phyloP scores from a whole-genome alignment of 768 basidiomycete genomes.

The Leucosporidium yakuticum region DNA sequence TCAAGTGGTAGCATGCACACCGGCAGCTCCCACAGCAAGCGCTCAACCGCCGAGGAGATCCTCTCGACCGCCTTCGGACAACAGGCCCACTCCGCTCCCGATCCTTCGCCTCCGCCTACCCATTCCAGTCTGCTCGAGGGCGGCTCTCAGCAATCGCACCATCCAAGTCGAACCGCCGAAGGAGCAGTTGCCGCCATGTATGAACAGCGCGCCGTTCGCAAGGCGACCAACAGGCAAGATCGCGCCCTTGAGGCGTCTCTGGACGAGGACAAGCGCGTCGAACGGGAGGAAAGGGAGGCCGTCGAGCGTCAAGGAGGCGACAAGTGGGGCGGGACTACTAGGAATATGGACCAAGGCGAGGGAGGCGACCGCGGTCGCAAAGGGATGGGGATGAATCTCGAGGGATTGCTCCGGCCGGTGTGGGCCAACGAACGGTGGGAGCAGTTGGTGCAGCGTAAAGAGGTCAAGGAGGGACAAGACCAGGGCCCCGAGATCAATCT shows the following conservation, averaged over 20 bases:
- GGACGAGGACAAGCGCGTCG: no score
- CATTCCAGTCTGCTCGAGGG: neutral
- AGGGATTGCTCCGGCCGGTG: neutral
- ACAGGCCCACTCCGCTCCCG: neutral
- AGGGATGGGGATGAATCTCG: neutral
- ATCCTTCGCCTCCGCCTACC: neutral
- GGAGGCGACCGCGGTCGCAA: neutral
- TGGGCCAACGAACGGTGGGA: neutral
- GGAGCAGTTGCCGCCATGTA: slow-evolving; percentile 15
- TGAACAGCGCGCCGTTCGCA: slow-evolving; percentile 5
- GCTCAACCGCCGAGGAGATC: neutral
- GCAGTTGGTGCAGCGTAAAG: neutral
- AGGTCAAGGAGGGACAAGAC: neutral
- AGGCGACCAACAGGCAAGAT: neutral
- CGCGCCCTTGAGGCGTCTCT: no score
- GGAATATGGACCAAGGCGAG: neutral
- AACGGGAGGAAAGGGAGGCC: neutral
- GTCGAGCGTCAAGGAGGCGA: neutral
- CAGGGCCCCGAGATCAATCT: slow-evolving; percentile 1
- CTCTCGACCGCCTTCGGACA: neutral
- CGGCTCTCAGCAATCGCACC: neutral
- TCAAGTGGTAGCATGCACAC: neutral
- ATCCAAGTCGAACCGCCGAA: slow-evolving; percentile 12
- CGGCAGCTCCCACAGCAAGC: neutral
- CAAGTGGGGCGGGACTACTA: neutral